Evolutionary conservation across 2,329 filamentous ascomycete species (phyloP).

Genomic region (Colletotrichum sp.): DNA sequence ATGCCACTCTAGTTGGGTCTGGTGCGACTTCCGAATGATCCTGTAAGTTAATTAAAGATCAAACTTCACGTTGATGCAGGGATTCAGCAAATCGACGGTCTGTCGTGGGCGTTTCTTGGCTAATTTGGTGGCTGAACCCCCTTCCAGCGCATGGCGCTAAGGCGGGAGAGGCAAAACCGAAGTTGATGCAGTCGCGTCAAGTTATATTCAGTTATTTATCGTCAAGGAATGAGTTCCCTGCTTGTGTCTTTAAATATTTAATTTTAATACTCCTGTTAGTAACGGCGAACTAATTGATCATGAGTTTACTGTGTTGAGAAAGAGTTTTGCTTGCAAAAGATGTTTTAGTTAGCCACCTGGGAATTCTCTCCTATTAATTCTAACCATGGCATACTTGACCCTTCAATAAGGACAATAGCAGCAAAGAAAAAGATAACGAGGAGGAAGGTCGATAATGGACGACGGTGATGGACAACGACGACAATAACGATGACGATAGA

Average conservation of each 20-base stretch:
- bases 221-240: accelerated
- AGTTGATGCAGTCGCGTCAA: background rate
- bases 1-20: background rate
- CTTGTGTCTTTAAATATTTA: accelerated
- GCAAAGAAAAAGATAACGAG: too few relatives aligned
- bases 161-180: background rate
- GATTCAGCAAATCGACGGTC: background rate
- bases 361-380: background rate
- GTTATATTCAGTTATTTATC: background rate
- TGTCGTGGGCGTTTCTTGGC: background rate
- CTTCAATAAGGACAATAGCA: too few relatives aligned
- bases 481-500: background rate
- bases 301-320: background rate
- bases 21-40: background rate
- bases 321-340: background rate
- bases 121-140: background rate
- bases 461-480: too few relatives aligned
- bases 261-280: background rate
- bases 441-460: too few relatives aligned
- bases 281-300: background rate
- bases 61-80: background rate
- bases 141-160: background rate
- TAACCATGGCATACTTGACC: accelerated
- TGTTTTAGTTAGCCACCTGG: background rate
- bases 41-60: background rate